Conservation (phyloP, 1,284 basidiomycete genomes). For the Schizophyllum amplum region DNA sequence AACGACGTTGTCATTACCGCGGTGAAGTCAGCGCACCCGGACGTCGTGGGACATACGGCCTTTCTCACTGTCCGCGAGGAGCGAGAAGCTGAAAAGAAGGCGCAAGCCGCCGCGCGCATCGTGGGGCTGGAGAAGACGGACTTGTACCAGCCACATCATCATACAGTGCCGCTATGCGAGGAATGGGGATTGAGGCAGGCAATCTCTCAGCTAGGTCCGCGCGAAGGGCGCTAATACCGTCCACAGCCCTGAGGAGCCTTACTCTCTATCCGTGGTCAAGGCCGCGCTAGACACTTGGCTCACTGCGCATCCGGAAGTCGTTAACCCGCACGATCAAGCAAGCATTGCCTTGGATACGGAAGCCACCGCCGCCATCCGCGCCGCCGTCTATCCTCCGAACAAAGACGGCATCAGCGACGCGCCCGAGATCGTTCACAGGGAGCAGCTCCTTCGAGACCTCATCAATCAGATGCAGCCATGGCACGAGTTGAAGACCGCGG, state of each 20-base stretch:
- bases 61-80: slow-evolving; percentile 58
- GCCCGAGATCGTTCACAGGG: slow-evolving; percentile 56
- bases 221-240: no score
- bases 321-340: slow-evolving; percentile 58
- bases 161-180: slow-evolving; percentile 52
- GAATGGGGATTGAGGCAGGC: slow-evolving; percentile 44
- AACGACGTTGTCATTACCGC: slow-evolving; percentile 56
- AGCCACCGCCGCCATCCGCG: slow-evolving; percentile 22
- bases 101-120: slow-evolving; percentile 34
- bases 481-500: slow-evolving; percentile 51
- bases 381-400: slow-evolving; percentile 40
- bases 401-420: slow-evolving; percentile 23
- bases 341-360: slow-evolving; percentile 58
- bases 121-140: slow-evolving; percentile 52
- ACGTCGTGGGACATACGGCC: slow-evolving; percentile 40
- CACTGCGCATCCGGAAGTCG: slow-evolving; percentile 33
- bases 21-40: slow-evolving; percentile 54
- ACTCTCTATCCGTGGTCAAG: slow-evolving; percentile 48
- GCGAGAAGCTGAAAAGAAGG: slow-evolving; percentile 44
- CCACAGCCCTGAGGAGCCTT: slow-evolving; percentile 44
- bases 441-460: slow-evolving; percentile 54
- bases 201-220: no score
- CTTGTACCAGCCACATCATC: slow-evolving; percentile 66
- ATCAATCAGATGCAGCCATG: slow-evolving; percentile 64
- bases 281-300: slow-evolving; percentile 57